phyloP scores from a whole-genome alignment of 163 green algal genomes.

The Volvox carteri region DNA sequence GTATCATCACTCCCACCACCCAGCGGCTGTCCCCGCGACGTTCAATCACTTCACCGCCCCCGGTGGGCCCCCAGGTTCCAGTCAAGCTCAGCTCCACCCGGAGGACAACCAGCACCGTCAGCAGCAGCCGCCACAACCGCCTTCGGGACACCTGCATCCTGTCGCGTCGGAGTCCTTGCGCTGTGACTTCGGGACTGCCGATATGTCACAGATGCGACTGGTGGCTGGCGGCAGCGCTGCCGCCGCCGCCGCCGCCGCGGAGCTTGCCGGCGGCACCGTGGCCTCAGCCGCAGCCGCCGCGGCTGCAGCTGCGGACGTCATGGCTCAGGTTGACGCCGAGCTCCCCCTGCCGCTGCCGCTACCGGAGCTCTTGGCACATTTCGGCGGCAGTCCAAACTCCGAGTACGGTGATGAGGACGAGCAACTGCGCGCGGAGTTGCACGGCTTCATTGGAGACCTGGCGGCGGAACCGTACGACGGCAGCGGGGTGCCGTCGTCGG shows the following conservation, averaged over 20 bases:
- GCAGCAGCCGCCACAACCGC: not conserved
- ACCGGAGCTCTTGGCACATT: not conserved
- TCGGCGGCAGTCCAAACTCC: not conserved
- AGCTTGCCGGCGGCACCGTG: not conserved
- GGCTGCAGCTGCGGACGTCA: not conserved
- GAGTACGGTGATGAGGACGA: constrained; percentile 35
- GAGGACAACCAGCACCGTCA: not conserved
- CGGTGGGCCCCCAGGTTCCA: too few relatives aligned
- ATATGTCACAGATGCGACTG: not conserved
- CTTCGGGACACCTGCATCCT: not conserved
- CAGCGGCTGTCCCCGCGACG: not conserved
- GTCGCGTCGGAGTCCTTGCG: not conserved
- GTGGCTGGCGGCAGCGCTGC: not conserved
- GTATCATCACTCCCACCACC: not conserved
- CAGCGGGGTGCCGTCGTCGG: not conserved
- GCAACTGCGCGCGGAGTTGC: constrained; percentile 31
- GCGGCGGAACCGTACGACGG: not conserved
- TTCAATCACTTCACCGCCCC: not conserved
- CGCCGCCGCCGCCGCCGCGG: not conserved
- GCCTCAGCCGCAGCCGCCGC: constrained; percentile 12
- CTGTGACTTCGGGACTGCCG: not conserved
- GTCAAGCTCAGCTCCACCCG: not conserved
- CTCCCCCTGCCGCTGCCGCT: constrained; percentile 18
- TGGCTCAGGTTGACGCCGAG: constrained; percentile 3
- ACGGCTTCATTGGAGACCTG: constrained; percentile 39